phyloP scores from a whole-genome alignment of 345 rosid genomes.

The Corymbia maculata region DNA sequence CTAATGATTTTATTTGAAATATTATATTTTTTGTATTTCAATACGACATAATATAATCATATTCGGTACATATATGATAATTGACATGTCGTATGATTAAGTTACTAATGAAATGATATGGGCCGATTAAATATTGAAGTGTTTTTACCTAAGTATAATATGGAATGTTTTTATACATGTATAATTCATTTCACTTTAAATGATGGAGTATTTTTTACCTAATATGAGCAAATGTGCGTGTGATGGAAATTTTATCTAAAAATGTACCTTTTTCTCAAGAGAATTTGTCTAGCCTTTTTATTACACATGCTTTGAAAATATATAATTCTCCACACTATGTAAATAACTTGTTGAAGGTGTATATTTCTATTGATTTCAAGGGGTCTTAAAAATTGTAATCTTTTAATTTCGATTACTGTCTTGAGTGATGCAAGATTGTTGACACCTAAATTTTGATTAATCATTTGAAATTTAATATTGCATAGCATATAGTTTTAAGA shows the following conservation, averaged over 20 bases:
- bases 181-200: background rate
- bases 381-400: background rate
- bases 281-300: background rate
- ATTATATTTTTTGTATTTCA: background rate
- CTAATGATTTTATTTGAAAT: background rate
- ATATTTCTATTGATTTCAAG: background rate
- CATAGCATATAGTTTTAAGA: no score
- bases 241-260: background rate
- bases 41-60: background rate
- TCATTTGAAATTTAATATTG: no score
- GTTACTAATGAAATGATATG: background rate
- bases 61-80: background rate
- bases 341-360: background rate
- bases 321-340: background rate
- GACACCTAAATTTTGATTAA: no score
- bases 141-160: background rate
- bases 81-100: background rate
- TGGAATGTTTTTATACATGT: background rate
- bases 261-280: background rate
- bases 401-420: background rate
- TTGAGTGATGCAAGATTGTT: no score
- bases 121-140: background rate
- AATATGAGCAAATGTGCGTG: background rate
- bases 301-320: background rate
- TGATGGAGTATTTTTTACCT: background rate